Conservation (phyloP, 2,329 filamentous ascomycete species). For the Phyllosticta paracitricarpa region DNA sequence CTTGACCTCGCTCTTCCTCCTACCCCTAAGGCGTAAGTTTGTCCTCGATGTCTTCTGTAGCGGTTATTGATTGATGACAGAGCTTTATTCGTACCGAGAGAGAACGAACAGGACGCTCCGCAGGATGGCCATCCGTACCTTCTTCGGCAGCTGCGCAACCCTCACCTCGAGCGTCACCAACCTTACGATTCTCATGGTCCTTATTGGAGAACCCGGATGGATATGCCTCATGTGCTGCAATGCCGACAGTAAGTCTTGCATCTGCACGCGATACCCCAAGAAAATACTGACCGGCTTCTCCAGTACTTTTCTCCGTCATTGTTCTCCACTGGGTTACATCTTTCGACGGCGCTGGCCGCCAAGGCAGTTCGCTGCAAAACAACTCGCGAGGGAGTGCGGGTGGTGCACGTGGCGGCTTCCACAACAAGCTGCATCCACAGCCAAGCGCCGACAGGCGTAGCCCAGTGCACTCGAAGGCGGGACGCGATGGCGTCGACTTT, state of each 20-base stretch:
- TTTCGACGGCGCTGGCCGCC: background rate
- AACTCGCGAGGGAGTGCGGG: background rate
- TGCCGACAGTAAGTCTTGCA: constrained; percentile 4
- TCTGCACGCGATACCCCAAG: background rate
- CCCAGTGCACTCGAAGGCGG: background rate
- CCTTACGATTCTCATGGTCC: constrained; percentile 3
- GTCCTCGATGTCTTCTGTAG: too few species aligned
- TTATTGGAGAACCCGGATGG: constrained; percentile 7
- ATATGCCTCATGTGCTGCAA: constrained; percentile 10
- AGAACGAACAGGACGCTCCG: constrained; percentile 4
- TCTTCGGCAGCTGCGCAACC: constrained; percentile 4
- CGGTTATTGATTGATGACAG: background rate
- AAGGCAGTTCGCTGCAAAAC: background rate
- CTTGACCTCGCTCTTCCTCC: constrained; percentile 52
- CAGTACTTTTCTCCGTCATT: constrained; percentile 6
- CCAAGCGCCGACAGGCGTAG: background rate
- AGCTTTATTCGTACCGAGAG: constrained; percentile 6
- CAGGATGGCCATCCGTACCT: constrained; percentile 6
- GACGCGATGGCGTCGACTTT: background rate
- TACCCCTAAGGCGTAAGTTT: constrained; percentile 40
- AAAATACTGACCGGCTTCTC: background rate
- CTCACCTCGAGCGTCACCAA: constrained; percentile 6
- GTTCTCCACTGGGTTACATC: constrained; percentile 8
- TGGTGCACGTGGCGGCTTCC: background rate
- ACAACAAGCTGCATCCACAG: background rate